Evolutionary conservation across 352 stramenopile species (phyloP).

Genomic region (Phytophthora colocasiae): DNA sequence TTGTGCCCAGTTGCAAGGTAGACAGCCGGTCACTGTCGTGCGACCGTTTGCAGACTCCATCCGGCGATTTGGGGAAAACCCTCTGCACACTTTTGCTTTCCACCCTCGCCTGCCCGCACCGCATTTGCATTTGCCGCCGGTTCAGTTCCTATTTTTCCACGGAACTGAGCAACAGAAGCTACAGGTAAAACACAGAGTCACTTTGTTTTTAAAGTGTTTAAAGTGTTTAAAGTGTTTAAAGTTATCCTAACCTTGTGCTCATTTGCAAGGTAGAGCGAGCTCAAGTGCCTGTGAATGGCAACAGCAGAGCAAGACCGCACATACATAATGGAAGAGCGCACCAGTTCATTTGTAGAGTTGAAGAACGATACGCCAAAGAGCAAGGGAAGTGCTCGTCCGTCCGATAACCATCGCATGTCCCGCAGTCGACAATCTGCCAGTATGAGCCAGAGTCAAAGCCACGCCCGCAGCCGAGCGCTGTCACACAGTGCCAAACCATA

Average conservation of each 20-base stretch:
- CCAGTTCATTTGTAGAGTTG: constrained; percentile 63
- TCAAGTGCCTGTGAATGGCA: constrained; percentile 26
- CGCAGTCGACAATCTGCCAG: constrained; percentile 40
- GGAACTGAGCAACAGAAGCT: constrained; percentile 1
- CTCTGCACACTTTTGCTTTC: constrained; percentile 19
- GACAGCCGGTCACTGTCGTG: constrained; percentile 35
- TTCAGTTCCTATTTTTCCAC: constrained; percentile 22
- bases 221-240: not conserved
- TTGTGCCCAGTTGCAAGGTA: constrained; percentile 1
- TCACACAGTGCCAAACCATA: constrained; percentile 47
- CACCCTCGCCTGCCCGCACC: constrained; percentile 4
- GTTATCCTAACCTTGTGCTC: not conserved
- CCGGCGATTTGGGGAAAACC: constrained; percentile 23
- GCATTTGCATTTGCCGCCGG: not conserved
- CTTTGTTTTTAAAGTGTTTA: not conserved
- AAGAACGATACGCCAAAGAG: constrained; percentile 33
- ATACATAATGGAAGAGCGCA: constrained; percentile 61
- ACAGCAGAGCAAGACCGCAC: constrained; percentile 19
- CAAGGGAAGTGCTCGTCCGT: constrained; percentile 5
- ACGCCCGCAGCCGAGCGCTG: constrained; percentile 32
- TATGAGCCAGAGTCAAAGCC: constrained; percentile 36
- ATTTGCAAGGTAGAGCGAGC: not conserved
- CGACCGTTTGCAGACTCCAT: constrained; percentile 24
- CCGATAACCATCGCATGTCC: constrained; percentile 21
- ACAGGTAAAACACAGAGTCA: not conserved